Evolutionary conservation across 352 stramenopile genomes (phyloP).

Genomic region (Phytophthora idaei): DNA sequence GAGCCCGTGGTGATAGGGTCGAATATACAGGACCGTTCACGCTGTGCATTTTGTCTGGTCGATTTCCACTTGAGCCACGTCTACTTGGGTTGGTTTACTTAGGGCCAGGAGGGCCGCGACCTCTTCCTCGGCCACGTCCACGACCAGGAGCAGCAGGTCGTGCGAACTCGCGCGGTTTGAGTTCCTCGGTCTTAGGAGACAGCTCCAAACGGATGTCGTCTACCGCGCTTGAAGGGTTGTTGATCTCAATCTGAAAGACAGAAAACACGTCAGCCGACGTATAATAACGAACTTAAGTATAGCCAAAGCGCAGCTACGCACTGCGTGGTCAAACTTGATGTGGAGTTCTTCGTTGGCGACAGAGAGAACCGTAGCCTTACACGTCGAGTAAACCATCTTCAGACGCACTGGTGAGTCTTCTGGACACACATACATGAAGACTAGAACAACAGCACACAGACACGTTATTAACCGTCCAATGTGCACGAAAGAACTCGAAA

Average conservation of each 20-base stretch:
- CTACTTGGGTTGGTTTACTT: conserved; percentile 21
- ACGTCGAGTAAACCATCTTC: conserved; percentile 93
- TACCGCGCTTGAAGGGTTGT: conserved; percentile 50
- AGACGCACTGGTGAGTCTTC: conserved; percentile 84
- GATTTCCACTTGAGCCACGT: conserved; percentile 14
- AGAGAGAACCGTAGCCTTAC: conserved; percentile 86
- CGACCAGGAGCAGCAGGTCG: conserved; percentile 72
- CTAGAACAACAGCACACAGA: conserved; percentile 29
- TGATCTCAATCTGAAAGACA: conserved; percentile 74
- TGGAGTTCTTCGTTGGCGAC: conserved; percentile 58
- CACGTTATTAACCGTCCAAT: neutral
- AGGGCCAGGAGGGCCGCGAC: conserved; percentile 40
- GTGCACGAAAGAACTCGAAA: neutral
- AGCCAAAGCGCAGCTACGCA: conserved; percentile 14
- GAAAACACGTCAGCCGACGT: conserved; percentile 3
- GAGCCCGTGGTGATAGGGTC: conserved; percentile 22
- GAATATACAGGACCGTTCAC: conserved; percentile 25
- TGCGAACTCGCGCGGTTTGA: conserved; percentile 75
- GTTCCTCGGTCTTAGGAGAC: conserved; percentile 56
- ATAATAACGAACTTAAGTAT: neutral
- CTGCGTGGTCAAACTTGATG: conserved; percentile 77
- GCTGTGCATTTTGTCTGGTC: conserved; percentile 24
- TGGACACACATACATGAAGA: conserved; percentile 92
- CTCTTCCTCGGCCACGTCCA: conserved; percentile 51
- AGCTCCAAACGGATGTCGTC: conserved; percentile 78